Evolutionary conservation across 2,329 filamentous ascomycete species (phyloP).

Genomic region (Phialophora expanda): DNA sequence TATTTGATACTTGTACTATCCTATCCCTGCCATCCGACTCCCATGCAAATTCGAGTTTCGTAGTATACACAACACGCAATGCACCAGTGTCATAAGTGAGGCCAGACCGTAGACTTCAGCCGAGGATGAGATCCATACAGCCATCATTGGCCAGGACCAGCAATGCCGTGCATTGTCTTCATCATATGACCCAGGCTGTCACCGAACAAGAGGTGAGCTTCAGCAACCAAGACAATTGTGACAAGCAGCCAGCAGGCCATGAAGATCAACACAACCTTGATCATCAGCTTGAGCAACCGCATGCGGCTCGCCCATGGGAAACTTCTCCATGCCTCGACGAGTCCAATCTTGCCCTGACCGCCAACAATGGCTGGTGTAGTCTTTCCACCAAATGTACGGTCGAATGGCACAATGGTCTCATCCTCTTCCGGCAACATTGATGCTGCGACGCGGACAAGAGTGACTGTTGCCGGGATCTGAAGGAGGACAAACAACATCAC

Average conservation of each 20-base stretch:
- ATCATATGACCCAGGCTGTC: conserved; percentile 38
- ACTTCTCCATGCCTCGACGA: conserved; percentile 77
- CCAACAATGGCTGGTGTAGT: conserved; percentile 76
- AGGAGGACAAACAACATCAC: conserved; percentile 63
- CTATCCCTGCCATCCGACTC: conserved; percentile 1
- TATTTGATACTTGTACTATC: background rate
- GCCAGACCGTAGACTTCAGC: background rate
- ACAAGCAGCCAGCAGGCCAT: conserved; percentile 57
- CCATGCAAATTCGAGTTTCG: background rate
- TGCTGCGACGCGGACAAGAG: conserved; percentile 82
- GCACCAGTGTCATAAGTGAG: background rate
- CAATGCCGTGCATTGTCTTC: conserved; percentile 37
- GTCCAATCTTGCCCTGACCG: conserved; percentile 71
- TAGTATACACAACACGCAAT: conserved; percentile 4
- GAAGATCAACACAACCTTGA: conserved; percentile 69
- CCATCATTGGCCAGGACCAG: conserved; percentile 18
- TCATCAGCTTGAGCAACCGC: conserved; percentile 74
- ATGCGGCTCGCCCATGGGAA: conserved; percentile 75
- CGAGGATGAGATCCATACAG: conserved; percentile 3
- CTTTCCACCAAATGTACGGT: conserved; percentile 80
- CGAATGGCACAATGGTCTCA: conserved; percentile 86
- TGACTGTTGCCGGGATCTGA: conserved; percentile 75
- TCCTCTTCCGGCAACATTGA: conserved; percentile 81
- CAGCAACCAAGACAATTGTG: conserved; percentile 56
- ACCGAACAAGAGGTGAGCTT: conserved; percentile 59